These are phyloP conservation scores for Malus sylvestris DNA, from an alignment of 306 rosid species.

Conservation along the genomic window DNA sequence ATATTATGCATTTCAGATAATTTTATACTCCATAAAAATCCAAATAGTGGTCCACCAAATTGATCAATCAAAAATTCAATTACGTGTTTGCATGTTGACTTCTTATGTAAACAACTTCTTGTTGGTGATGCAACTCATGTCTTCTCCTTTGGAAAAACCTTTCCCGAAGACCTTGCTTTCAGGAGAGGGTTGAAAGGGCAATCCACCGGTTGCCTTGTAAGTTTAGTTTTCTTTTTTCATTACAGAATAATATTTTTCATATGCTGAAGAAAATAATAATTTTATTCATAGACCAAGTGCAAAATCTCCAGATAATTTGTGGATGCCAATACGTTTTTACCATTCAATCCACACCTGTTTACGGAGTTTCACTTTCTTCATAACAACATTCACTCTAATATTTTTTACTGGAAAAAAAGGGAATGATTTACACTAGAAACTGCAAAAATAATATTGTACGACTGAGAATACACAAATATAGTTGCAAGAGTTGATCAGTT, in stretches of 20 bases:
- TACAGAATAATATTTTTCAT: neutral
- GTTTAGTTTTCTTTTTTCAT: neutral
- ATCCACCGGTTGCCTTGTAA: too few species aligned
- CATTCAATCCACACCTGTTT: conserved; percentile 13
- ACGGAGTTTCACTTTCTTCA: conserved; percentile 5
- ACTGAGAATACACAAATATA: conserved; percentile 16
- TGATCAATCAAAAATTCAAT: conserved; percentile 14
- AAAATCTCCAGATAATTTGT: neutral
- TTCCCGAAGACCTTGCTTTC: neutral
- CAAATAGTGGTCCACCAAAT: conserved; percentile 19
- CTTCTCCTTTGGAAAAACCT: conserved; percentile 2
- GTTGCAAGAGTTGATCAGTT: conserved; percentile 44
- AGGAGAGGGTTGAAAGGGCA: too few species aligned
- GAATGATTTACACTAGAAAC: conserved; percentile 21
- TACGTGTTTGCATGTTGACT: conserved; percentile 19
- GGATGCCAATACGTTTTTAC: neutral
- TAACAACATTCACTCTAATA: conserved; percentile 10
- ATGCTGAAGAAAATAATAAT: neutral
- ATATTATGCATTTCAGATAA: neutral
- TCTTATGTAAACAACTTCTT: conserved; percentile 5
- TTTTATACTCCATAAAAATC: conserved; percentile 7
- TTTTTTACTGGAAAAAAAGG: neutral
- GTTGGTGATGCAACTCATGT: conserved; percentile 7
- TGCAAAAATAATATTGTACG: conserved; percentile 30
- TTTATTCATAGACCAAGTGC: conserved; percentile 2